Conservation (phyloP, 2,329 filamentous ascomycete genomes). For the Sclerotinia trifoliorum region DNA sequence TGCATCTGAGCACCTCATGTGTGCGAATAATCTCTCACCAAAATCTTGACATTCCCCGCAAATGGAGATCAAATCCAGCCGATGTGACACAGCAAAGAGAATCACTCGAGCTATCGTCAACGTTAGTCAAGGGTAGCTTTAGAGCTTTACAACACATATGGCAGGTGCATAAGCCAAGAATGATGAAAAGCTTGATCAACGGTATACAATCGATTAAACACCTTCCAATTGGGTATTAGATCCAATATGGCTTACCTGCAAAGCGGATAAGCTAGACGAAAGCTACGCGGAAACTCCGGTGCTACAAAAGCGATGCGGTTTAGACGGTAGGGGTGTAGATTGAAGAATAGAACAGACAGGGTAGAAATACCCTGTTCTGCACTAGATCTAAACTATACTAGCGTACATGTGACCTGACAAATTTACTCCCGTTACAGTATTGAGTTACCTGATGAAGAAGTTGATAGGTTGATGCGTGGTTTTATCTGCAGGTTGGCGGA, state of each 20-base stretch:
- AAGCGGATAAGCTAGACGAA: too few species aligned
- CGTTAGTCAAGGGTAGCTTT: neutral
- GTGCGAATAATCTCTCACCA: neutral
- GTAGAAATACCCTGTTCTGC: too few species aligned
- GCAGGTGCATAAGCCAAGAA: conserved; percentile 7
- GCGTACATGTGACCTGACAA: too few species aligned
- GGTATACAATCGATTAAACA: neutral
- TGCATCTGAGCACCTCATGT: neutral
- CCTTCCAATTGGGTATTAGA: neutral
- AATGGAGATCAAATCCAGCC: neutral
- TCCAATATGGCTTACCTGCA: neutral
- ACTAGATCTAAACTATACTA: too few species aligned
- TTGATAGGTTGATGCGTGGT: too few species aligned
- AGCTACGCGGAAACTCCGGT: too few species aligned
- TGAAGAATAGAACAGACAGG: too few species aligned
- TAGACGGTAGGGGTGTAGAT: too few species aligned
- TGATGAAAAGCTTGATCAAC: conserved; percentile 2
- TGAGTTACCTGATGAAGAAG: too few species aligned
- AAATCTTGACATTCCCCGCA: neutral
- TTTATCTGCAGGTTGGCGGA: too few species aligned
- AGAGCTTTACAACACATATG: neutral
- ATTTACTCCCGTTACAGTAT: too few species aligned
- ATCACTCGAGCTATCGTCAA: neutral
- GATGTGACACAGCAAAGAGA: neutral
- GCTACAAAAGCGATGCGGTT: too few species aligned